Conservation (phyloP, 257 asterid species). For the Phtheirospermum japonicum region DNA sequence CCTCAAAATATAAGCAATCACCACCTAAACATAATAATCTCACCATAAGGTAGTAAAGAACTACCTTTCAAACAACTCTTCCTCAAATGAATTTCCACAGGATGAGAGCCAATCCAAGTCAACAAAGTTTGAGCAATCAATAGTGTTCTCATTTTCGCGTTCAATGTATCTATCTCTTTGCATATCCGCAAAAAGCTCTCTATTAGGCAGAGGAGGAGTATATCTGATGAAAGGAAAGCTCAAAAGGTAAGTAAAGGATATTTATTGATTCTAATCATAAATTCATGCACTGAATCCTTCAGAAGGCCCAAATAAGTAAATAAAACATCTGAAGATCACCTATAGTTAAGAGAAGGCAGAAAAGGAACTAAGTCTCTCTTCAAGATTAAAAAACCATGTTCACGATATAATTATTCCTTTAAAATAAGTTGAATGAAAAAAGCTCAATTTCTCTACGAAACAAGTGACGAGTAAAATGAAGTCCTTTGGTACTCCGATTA, state of each 20-base stretch:
- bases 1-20: too few relatives aligned
- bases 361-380: neutral
- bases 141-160: slow-evolving; percentile 49
- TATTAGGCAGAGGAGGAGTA: slow-evolving; percentile 47
- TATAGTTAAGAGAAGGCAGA: neutral
- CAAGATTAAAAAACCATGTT: neutral
- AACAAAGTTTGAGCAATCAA: slow-evolving; percentile 71
- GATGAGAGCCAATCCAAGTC: slow-evolving; percentile 88
- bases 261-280: slow-evolving; percentile 1
- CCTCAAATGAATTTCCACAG: slow-evolving; percentile 75
- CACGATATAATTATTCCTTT: neutral
- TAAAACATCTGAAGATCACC: neutral
- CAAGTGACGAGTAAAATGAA: neutral
- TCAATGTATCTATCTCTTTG: slow-evolving; percentile 49
- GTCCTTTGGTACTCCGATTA: slow-evolving; percentile 2
- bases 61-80: slow-evolving; percentile 75
- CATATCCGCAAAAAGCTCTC: slow-evolving; percentile 49
- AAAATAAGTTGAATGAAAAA: neutral
- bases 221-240: slow-evolving; percentile 36
- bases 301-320: slow-evolving; percentile 4
- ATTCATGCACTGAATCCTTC: slow-evolving; percentile 7
- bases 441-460: neutral
- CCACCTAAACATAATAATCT: too few relatives aligned
- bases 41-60: slow-evolving; percentile 4
- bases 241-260: slow-evolving; percentile 1